Percentiles rank a stretch among this genome's conserved stretches.
Evolutionary conservation across 2,329 filamentous ascomycete species (phyloP).

Genomic region (Trichoderma sp.): DNA sequence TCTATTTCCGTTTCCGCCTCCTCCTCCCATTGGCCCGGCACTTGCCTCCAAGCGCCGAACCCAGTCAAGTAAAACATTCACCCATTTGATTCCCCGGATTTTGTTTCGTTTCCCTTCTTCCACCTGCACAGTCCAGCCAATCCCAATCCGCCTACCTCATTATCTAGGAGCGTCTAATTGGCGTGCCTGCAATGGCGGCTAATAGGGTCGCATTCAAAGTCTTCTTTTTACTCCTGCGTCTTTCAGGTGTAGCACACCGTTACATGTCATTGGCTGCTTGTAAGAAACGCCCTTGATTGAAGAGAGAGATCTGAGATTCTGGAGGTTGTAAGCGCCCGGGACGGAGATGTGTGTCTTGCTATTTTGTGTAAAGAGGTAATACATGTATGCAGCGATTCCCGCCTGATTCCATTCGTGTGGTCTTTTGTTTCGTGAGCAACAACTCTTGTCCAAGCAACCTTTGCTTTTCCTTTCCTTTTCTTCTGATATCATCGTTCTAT

Average conservation of each 20-base stretch:
- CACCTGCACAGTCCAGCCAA: neutral
- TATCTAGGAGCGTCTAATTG: too few species aligned
- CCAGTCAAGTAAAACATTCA: neutral
- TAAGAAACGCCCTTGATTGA: too few species aligned
- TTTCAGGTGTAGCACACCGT: too few species aligned
- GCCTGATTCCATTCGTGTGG: neutral
- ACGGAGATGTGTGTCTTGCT: too few species aligned
- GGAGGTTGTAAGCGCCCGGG: too few species aligned
- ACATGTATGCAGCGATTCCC: slow-evolving; percentile 21
- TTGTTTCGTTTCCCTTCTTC: neutral
- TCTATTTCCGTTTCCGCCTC: slow-evolving; percentile 13
- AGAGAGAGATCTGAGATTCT: too few species aligned
- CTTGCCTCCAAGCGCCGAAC: slow-evolving; percentile 14
- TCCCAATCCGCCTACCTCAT: neutral
- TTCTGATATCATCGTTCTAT: neutral
- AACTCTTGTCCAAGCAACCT: slow-evolving; percentile 16
- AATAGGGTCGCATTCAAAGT: too few species aligned
- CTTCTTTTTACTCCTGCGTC: too few species aligned
- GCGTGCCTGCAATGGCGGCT: too few species aligned
- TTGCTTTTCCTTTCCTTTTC: neutral
- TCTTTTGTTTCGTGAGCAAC: slow-evolving; percentile 4
- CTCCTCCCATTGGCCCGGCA: slow-evolving; percentile 20
- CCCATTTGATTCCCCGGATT: slow-evolving; percentile 1
- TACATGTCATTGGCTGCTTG: too few species aligned
- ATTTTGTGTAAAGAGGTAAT: too few species aligned